Evolutionary conservation across 2,329 filamentous ascomycete species (phyloP).

Genomic region (Leptographium flavum): DNA sequence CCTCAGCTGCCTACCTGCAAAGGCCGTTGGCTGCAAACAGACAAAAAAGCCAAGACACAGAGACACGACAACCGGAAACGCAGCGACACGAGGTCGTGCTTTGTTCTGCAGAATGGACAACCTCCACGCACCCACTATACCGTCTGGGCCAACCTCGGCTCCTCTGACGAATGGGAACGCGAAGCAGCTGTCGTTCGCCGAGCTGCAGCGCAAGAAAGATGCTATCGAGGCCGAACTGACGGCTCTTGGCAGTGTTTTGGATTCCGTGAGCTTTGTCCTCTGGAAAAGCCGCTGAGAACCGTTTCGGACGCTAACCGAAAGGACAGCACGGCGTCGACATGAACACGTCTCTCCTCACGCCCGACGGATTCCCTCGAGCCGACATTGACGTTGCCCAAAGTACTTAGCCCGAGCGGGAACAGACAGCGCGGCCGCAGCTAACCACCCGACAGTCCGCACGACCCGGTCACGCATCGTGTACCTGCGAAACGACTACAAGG

Average conservation of each 20-base stretch:
- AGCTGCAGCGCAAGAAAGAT: slow-evolving; percentile 76
- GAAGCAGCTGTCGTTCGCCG: slow-evolving; percentile 53
- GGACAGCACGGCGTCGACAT: slow-evolving; percentile 91
- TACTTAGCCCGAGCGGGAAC: slow-evolving; percentile 24
- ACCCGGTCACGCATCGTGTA: slow-evolving; percentile 80
- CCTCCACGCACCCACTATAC: slow-evolving; percentile 43
- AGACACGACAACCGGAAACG: too few species aligned
- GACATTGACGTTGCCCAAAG: slow-evolving; percentile 94
- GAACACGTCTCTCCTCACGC: slow-evolving; percentile 74
- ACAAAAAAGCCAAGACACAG: too few species aligned
- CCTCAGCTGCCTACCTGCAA: not conserved
- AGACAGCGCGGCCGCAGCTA: not conserved
- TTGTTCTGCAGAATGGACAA: slow-evolving; percentile 34
- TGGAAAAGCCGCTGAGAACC: too few species aligned
- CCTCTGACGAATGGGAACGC: slow-evolving; percentile 45
- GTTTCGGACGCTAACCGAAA: not conserved
- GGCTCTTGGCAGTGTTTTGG: slow-evolving; percentile 72
- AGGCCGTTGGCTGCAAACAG: not conserved
- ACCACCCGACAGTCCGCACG: slow-evolving; percentile 55
- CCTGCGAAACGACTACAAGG: slow-evolving; percentile 86
- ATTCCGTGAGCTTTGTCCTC: slow-evolving; percentile 69
- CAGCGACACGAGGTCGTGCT: slow-evolving; percentile 18
- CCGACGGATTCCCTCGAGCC: slow-evolving; percentile 81
- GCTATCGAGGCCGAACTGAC: slow-evolving; percentile 75
- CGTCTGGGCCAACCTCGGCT: slow-evolving; percentile 61